Conservation (phyloP, 2,329 filamentous ascomycete genomes). For the Paecilomyces formosus region DNA sequence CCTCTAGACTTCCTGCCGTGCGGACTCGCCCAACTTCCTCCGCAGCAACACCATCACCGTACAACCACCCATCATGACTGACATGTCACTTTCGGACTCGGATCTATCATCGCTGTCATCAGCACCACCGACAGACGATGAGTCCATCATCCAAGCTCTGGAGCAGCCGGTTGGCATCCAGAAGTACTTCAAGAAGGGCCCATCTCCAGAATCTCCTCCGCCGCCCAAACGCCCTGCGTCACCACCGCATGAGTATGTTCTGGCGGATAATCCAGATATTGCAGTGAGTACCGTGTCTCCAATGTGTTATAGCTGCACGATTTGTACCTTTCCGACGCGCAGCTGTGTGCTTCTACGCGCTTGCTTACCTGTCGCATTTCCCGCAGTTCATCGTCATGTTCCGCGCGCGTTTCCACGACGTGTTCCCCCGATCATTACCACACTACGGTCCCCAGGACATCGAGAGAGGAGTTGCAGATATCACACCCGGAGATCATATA, state of each 20-base stretch:
- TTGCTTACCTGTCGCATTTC: constrained; percentile 25
- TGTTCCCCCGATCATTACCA: constrained; percentile 76
- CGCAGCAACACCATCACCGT: constrained; percentile 20
- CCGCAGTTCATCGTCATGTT: constrained; percentile 95
- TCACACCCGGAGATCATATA: constrained; percentile 71
- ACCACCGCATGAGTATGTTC: constrained; percentile 79
- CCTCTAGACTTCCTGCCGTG: constrained; percentile 16
- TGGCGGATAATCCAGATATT: constrained; percentile 87
- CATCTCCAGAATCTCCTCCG: constrained; percentile 48
- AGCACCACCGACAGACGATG: constrained; percentile 53
- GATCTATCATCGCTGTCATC: constrained; percentile 54
- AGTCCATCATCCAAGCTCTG: constrained; percentile 34
- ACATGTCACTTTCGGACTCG: constrained; percentile 46
- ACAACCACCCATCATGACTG: constrained; percentile 17
- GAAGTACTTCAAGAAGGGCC: constrained; percentile 42
- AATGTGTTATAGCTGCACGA: constrained; percentile 23
- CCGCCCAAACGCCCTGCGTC: constrained; percentile 75
- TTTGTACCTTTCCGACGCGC: constrained; percentile 16
- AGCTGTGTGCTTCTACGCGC: constrained; percentile 16
- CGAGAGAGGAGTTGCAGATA: constrained; percentile 74
- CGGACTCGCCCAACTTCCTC: constrained; percentile 13
- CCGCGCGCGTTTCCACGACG: constrained; percentile 82
- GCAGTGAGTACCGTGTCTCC: constrained; percentile 59
- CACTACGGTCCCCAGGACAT: constrained; percentile 95
- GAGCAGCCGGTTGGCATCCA: constrained; percentile 35